A percentile compares a stretch with the other conserved stretches of the same genome.
phyloP scores from a whole-genome alignment of 23 red algal species.

The Gracilaria gracilis region DNA sequence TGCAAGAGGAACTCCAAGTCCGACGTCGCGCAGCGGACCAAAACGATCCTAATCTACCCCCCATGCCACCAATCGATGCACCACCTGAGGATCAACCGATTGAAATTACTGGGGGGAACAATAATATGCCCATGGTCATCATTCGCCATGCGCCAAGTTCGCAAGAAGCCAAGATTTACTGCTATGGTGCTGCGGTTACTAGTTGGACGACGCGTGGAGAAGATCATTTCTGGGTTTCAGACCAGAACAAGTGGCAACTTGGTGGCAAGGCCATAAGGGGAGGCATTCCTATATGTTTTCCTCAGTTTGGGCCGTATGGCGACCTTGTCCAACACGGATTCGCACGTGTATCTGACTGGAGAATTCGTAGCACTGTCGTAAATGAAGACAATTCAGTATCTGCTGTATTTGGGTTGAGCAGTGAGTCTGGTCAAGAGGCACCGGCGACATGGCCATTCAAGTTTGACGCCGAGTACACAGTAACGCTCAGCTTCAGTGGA shows the following conservation, averaged over 20 bases:
- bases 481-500: conserved; percentile 81
- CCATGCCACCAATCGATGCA: conserved; percentile 57
- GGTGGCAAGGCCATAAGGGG: conserved; percentile 74
- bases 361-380: conserved; percentile 64
- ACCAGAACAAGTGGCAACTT: conserved; percentile 72
- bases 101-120: conserved; percentile 61
- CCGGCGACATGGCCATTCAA: conserved; percentile 59
- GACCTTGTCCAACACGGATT: conserved; percentile 93
- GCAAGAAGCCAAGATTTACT: conserved; percentile 72
- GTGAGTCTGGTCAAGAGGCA: conserved; percentile 54
- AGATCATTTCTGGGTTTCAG: conserved; percentile 82
- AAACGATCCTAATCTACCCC: neutral
- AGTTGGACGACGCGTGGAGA: conserved; percentile 77
- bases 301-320: conserved; percentile 97
- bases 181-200: conserved; percentile 85
- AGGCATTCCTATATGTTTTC: conserved; percentile 98
- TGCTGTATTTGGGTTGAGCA: conserved; percentile 61
- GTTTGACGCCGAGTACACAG: conserved; percentile 86
- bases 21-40: conserved; percentile 28
- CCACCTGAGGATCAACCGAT: conserved; percentile 54
- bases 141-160: conserved; percentile 59
- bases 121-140: conserved; percentile 63
- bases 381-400: conserved; percentile 70
- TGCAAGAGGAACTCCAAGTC: conserved; percentile 55
- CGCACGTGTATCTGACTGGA: conserved; percentile 88